Evolutionary conservation across 2,329 filamentous ascomycete species (phyloP), one percentile per base, ranked within the genome.

Genomic region (Colletotrichum sp.): DNA sequence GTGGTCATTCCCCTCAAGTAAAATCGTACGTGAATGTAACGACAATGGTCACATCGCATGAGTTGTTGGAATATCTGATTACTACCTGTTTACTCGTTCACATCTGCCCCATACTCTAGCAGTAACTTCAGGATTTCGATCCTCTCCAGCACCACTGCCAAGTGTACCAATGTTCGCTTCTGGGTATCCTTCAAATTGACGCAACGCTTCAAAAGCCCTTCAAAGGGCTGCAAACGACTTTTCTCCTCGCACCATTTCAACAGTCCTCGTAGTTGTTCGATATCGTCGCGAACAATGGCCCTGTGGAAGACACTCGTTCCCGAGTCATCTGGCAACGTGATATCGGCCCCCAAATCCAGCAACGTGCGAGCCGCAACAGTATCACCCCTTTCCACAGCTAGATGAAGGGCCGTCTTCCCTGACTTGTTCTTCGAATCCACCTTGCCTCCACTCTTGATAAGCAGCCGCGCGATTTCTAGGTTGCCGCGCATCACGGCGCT

Each of bases 161-260:
- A 63, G 49, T 71, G 68, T 39, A 71, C 59, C n/a, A 71, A 36
- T 9, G 68, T 52, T 18, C 39, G 63, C 57, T 71, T 64, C 18
- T 63, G 39, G 36, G 57, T 64, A 64, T 71, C 68, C 39, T 63
- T 71, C 28, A 64, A 18, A 21, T 55, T 64, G 16, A 71, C 9
- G 21, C 68, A 71, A n/a, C 59, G 57, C 21, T 71, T 34, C 28
- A 52, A 44, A 36, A 71, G 68, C 59, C 57, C 57, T 36, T 55
- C 57, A 16, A 26, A 36, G 3, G 36, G 21, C 30, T 24, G 57
- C 12, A 24, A n/a, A 6, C 44, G 13, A 21, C 26, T 63, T 16
- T 28, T 71, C 32, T 71, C 68, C 16, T 71, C 68, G 39, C 57
- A 52, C 68, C 68, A 71, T 4, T 71, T 71, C 57, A 63, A 28